Conservation (phyloP, 306 rosid genomes). For the Cucurbita maxima region DNA sequence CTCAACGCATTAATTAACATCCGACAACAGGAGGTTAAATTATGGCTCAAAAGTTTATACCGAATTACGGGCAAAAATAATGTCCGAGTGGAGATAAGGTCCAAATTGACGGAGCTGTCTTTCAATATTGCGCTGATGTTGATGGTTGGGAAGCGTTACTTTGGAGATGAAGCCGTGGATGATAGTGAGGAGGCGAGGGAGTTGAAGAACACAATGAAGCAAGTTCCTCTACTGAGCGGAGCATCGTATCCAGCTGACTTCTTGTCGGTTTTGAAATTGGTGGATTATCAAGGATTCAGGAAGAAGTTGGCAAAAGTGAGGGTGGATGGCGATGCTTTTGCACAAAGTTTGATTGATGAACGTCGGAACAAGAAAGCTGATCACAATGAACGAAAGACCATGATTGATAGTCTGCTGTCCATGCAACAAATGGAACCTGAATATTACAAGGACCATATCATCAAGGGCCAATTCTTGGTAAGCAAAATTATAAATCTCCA, state of each 20-base stretch:
- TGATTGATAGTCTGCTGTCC: slow-evolving; percentile 19
- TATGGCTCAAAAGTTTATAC: background rate
- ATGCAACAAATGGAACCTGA: slow-evolving; percentile 17
- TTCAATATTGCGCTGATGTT: slow-evolving; percentile 12
- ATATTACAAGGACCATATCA: slow-evolving; percentile 10
- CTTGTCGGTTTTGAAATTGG: background rate
- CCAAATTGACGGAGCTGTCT: background rate
- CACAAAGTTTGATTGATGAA: slow-evolving; percentile 16
- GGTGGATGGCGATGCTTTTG: slow-evolving; percentile 3
- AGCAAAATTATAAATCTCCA: background rate
- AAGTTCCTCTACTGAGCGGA: background rate
- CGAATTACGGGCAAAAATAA: background rate
- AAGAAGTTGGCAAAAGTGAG: slow-evolving; percentile 13
- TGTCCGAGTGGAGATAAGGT: background rate
- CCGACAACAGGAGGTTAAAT: background rate
- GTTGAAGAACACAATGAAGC: slow-evolving; percentile 5
- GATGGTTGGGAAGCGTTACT: slow-evolving; percentile 13
- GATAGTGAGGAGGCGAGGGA: background rate
- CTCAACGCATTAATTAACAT: background rate
- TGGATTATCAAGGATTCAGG: background rate
- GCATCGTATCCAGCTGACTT: slow-evolving; percentile 1
- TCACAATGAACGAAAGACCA: background rate
- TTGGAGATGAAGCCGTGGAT: background rate
- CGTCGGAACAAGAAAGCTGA: background rate
- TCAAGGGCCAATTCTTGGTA: slow-evolving; percentile 23